Conservation (phyloP, 768 basidiomycete species). For the Panaeolus cyanescens region DNA sequence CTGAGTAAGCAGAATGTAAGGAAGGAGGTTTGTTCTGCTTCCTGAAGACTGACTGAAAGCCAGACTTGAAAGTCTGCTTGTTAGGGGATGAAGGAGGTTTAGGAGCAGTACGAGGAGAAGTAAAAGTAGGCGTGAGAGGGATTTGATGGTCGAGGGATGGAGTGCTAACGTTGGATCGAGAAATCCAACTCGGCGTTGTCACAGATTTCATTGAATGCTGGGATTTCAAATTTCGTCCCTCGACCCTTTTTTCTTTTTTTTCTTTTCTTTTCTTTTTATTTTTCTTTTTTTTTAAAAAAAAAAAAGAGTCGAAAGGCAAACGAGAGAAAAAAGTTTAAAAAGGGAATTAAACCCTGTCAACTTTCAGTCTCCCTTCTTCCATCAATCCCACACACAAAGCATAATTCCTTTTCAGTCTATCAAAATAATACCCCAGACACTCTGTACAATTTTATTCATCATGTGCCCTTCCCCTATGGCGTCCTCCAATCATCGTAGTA, state of each 20-base stretch:
- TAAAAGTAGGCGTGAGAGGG: constrained; percentile 49
- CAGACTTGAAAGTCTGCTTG: constrained; percentile 35
- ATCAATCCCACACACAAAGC: background rate
- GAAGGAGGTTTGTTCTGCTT: constrained; percentile 45
- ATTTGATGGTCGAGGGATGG: constrained; percentile 26
- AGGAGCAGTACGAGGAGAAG: constrained; percentile 38
- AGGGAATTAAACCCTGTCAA: no score
- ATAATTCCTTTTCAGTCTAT: background rate
- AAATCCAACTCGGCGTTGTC: constrained; percentile 37
- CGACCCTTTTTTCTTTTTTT: background rate
- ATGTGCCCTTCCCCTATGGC: background rate
- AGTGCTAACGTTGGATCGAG: constrained; percentile 38
- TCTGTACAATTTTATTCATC: background rate
- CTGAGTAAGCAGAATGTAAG: constrained; percentile 51
- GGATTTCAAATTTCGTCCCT: constrained; percentile 2
- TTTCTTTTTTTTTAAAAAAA: no score
- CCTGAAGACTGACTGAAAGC: constrained; percentile 58
- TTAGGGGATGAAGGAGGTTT: constrained; percentile 27
- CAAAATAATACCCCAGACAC: background rate
- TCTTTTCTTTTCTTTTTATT: background rate
- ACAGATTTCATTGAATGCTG: constrained; percentile 41
- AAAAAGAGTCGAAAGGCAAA: no score
- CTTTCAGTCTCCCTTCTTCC: background rate
- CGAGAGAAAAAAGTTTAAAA: no score
- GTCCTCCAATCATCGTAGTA: no score